These are phyloP conservation scores for Pichia sp. DNA, from an alignment of 1,139 yeast species.

Conservation along the genomic window DNA sequence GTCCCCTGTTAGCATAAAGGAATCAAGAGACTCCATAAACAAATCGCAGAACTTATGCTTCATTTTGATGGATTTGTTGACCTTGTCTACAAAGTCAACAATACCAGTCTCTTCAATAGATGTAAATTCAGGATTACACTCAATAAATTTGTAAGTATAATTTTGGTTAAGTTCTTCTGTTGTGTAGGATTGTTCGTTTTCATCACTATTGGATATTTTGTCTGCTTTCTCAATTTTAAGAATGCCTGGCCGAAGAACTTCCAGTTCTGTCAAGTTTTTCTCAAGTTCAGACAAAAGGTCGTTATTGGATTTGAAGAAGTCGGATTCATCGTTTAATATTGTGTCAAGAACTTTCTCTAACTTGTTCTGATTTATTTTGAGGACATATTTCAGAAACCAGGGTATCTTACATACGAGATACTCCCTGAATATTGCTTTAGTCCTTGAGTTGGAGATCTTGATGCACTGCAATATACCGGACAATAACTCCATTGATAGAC, in stretches of 20 bases:
- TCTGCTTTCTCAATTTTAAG: not conserved
- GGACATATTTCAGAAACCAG: slow-evolving; percentile 18
- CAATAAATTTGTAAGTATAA: slow-evolving; percentile 25
- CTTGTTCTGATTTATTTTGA: slow-evolving; percentile 30
- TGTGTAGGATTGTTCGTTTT: not conserved
- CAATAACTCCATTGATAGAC: slow-evolving; percentile 27
- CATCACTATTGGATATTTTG: not conserved
- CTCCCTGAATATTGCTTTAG: slow-evolving; percentile 25
- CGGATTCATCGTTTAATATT: slow-evolving; percentile 9
- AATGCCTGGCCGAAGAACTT: slow-evolving; percentile 21
- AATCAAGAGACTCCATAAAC: slow-evolving; percentile 16
- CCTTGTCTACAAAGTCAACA: slow-evolving; percentile 18
- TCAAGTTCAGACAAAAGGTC: slow-evolving; percentile 19
- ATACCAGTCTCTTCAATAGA: slow-evolving; percentile 31
- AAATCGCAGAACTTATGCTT: slow-evolving; percentile 22
- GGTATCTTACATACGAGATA: slow-evolving; percentile 28
- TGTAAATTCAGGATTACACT: slow-evolving; percentile 32
- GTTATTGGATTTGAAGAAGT: slow-evolving; percentile 12
- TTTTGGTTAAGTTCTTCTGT: slow-evolving; percentile 17
- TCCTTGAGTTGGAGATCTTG: slow-evolving; percentile 18
- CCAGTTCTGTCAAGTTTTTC: slow-evolving; percentile 21
- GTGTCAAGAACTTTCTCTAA: slow-evolving; percentile 17
- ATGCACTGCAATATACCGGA: slow-evolving; percentile 27
- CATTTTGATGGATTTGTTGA: slow-evolving; percentile 17
- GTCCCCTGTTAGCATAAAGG: slow-evolving; percentile 27